These are phyloP conservation scores for Gyromitra esculenta DNA, from an alignment of 2,329 filamentous ascomycete genomes.

Conservation along the genomic window DNA sequence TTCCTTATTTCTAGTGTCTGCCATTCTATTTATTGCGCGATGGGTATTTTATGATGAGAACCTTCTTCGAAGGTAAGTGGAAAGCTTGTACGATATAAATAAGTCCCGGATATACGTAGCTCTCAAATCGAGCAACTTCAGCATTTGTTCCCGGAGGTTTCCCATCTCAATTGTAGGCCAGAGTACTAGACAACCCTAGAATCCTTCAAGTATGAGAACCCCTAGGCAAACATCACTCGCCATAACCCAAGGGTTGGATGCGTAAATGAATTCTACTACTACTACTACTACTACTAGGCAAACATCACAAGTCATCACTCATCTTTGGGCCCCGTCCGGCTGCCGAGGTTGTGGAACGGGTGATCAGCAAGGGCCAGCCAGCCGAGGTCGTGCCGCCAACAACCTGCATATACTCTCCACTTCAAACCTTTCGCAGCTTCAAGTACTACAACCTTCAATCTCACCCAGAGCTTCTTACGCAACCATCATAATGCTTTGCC, in stretches of 20 bases:
- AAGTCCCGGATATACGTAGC: neutral
- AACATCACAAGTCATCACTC: slow-evolving; percentile 15
- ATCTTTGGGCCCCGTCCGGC: slow-evolving; percentile 8
- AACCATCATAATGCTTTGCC: slow-evolving; percentile 30
- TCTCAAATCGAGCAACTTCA: neutral
- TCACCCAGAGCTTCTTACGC: neutral
- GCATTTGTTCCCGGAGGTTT: neutral
- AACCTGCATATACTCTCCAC: neutral
- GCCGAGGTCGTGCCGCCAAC: neutral
- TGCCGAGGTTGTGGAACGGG: slow-evolving; percentile 20
- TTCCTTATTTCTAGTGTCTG: neutral
- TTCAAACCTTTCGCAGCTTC: neutral
- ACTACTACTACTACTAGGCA: no score
- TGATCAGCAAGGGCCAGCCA: slow-evolving; percentile 17
- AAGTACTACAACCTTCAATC: neutral
- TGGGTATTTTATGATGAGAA: neutral
- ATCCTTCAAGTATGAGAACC: no score
- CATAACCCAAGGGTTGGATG: no score
- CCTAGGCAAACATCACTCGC: neutral
- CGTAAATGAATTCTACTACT: no score
- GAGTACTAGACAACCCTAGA: no score
- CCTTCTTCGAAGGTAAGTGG: neutral
- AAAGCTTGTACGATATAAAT: slow-evolving; percentile 1
- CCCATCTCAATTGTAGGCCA: no score
- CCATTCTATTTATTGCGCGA: neutral